Evolutionary conservation across 148 eudicot species (phyloP).

Genomic region (Rhododendron ovatum): DNA sequence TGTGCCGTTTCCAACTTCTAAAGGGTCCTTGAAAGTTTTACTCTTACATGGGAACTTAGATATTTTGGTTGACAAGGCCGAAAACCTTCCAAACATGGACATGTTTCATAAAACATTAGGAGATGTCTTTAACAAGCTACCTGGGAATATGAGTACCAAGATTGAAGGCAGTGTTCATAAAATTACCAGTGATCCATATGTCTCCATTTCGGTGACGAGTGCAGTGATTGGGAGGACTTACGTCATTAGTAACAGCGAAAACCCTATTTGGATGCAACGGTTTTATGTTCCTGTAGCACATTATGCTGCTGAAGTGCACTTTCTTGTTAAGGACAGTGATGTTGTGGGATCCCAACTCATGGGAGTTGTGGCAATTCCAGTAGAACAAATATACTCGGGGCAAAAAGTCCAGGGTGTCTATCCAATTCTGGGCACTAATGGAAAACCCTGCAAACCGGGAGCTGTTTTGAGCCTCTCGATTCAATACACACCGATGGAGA

Average conservation of each 20-base stretch:
- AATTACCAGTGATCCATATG: conserved; percentile 96
- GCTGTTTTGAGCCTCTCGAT: conserved; percentile 70
- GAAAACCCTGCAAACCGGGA: conserved; percentile 79
- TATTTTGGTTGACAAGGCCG: conserved; percentile 69
- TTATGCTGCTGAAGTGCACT: conserved; percentile 68
- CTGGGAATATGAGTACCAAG: conserved; percentile 45
- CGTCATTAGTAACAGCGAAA: conserved; percentile 71
- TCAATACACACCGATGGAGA: conserved; percentile 61
- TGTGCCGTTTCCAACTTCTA: conserved; percentile 33
- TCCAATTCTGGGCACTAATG: conserved; percentile 56
- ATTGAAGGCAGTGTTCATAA: conserved; percentile 52
- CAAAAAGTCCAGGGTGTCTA: conserved; percentile 51
- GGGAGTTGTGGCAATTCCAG: conserved; percentile 69
- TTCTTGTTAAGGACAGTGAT: conserved; percentile 86
- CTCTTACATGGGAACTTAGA: conserved; percentile 88
- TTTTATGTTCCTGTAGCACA: conserved; percentile 87
- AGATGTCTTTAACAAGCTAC: conserved; percentile 58
- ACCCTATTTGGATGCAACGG: conserved; percentile 84
- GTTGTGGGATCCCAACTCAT: conserved; percentile 89
- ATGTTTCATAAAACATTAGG: conserved; percentile 81
- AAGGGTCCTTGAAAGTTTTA: conserved; percentile 61
- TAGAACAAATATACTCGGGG: conserved; percentile 57
- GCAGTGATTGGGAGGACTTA: conserved; percentile 88
- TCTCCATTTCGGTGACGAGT: conserved; percentile 49
- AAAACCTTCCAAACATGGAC: conserved; percentile 93